Conservation (phyloP, 1,284 basidiomycete genomes). For the Xerocomus minutiporus region DNA sequence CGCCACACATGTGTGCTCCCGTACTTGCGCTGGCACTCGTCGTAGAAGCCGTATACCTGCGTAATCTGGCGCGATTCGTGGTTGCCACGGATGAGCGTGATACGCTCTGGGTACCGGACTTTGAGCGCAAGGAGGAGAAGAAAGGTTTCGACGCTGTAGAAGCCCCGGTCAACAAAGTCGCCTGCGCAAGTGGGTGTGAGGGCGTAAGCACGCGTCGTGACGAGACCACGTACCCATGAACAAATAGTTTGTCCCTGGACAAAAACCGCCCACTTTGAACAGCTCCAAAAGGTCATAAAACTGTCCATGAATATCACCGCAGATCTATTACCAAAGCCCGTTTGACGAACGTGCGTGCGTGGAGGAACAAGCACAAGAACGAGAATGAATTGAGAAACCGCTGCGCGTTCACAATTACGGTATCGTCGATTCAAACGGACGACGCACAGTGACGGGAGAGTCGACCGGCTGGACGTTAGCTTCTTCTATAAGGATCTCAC, state of each 20-base stretch:
- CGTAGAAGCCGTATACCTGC: slow-evolving; percentile 99
- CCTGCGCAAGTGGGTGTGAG: slow-evolving; percentile 42
- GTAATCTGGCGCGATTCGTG: slow-evolving; percentile 99
- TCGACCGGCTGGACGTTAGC: slow-evolving; percentile 96
- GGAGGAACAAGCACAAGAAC: no score
- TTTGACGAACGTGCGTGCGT: not conserved
- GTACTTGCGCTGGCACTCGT: slow-evolving; percentile 97
- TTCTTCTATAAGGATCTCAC: slow-evolving; percentile 96
- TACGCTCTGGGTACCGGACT: slow-evolving; percentile 95
- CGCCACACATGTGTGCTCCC: slow-evolving; percentile 95
- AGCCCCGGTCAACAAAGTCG: slow-evolving; percentile 95
- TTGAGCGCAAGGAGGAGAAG: slow-evolving; percentile 92
- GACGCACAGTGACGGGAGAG: slow-evolving; percentile 84
- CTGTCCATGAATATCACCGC: slow-evolving; percentile 98
- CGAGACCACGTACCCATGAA: slow-evolving; percentile 83
- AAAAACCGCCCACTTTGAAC: slow-evolving; percentile 92
- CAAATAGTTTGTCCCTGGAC: slow-evolving; percentile 95
- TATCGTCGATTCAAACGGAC: not conserved
- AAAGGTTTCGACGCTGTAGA: slow-evolving; percentile 97
- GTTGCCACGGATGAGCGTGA: slow-evolving; percentile 96
- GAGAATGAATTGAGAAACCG: not conserved
- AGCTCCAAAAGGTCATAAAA: slow-evolving; percentile 98
- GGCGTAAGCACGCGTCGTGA: slow-evolving; percentile 3
- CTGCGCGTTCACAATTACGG: not conserved
- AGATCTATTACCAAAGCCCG: slow-evolving; percentile 59